Conservation (phyloP, 1,284 basidiomycete genomes). For the Kalmanozyma brasiliensis region DNA sequence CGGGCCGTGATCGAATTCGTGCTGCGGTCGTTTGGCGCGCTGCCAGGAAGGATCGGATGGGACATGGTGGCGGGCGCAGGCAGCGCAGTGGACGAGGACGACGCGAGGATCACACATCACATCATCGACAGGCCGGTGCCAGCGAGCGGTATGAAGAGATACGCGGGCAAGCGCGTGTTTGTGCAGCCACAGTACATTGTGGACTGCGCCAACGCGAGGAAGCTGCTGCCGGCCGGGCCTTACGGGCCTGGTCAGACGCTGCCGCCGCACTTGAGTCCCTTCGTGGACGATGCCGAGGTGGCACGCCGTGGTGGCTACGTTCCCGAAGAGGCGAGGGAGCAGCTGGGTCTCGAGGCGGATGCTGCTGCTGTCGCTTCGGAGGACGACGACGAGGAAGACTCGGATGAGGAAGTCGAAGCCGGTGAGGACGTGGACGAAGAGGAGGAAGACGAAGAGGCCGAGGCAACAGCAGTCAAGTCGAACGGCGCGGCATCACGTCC, state of each 20-base stretch:
- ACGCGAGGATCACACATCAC: slow-evolving; percentile 87
- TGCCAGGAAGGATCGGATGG: slow-evolving; percentile 83
- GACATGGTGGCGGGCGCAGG: slow-evolving; percentile 81
- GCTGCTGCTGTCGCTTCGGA: slow-evolving; percentile 74
- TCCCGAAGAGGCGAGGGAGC: slow-evolving; percentile 67
- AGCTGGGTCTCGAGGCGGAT: slow-evolving; percentile 70
- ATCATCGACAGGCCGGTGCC: slow-evolving; percentile 86
- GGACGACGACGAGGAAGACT: slow-evolving; percentile 56
- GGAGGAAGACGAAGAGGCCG: slow-evolving; percentile 61
- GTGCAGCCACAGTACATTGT: slow-evolving; percentile 99
- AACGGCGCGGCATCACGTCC: slow-evolving; percentile 32
- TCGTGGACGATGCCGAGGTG: slow-evolving; percentile 79
- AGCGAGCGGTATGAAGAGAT: slow-evolving; percentile 53
- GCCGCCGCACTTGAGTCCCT: slow-evolving; percentile 95
- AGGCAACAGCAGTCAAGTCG: slow-evolving; percentile 12
- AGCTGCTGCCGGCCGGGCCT: slow-evolving; percentile 83
- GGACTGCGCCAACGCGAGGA: slow-evolving; percentile 90
- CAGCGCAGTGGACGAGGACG: slow-evolving; percentile 77
- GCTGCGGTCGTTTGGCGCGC: slow-evolving; percentile 83
- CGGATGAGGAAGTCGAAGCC: slow-evolving; percentile 47
- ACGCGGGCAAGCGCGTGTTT: slow-evolving; percentile 77
- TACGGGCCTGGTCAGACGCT: slow-evolving; percentile 88
- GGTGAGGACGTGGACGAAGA: slow-evolving; percentile 70
- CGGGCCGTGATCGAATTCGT: slow-evolving; percentile 94
- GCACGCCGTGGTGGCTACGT: slow-evolving; percentile 69